Evolutionary conservation across 805 yeast species (phyloP).

Genomic region (Pichia occidentalis): DNA sequence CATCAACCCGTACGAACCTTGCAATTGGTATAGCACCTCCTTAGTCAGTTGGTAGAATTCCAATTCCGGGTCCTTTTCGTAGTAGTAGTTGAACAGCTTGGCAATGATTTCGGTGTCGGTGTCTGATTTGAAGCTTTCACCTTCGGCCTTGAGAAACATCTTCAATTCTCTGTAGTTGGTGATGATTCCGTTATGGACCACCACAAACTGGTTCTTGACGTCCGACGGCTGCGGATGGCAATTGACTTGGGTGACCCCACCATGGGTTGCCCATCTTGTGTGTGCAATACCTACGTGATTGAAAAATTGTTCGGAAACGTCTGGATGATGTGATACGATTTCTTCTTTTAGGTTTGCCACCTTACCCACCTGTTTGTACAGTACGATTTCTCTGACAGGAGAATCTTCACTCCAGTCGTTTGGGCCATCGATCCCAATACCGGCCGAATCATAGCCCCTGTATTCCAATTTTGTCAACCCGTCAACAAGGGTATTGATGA

Average conservation of each 20-base stretch:
- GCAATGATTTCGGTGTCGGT: conserved; percentile 99
- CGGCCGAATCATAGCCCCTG: conserved; percentile 98
- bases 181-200: conserved; percentile 97
- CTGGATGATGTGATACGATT: conserved; percentile 44
- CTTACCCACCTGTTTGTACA: conserved; percentile 86
- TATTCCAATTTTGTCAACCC: conserved; percentile 84
- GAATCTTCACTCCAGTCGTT: conserved; percentile 30
- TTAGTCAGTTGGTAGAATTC: conserved; percentile 92
- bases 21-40: conserved; percentile 84
- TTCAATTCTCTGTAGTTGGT: conserved; percentile 91
- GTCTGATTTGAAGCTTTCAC: conserved; percentile 78
- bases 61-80: conserved; percentile 67
- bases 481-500: conserved; percentile 80
- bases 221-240: conserved; percentile 98
- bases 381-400: conserved; percentile 52
- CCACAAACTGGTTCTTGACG: conserved; percentile 70
- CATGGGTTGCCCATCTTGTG: conserved; percentile 99
- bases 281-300: conserved; percentile 97
- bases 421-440: conserved; percentile 92
- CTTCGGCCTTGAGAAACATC: conserved; percentile 72
- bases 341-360: conserved; percentile 73
- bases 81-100: conserved; percentile 84
- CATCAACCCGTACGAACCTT: conserved; percentile 95
- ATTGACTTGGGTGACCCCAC: conserved; percentile 77
- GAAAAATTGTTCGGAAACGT: conserved; percentile 59